Conservation (phyloP, 2,329 filamentous ascomycete species). For the Salinomyces thailandicus region DNA sequence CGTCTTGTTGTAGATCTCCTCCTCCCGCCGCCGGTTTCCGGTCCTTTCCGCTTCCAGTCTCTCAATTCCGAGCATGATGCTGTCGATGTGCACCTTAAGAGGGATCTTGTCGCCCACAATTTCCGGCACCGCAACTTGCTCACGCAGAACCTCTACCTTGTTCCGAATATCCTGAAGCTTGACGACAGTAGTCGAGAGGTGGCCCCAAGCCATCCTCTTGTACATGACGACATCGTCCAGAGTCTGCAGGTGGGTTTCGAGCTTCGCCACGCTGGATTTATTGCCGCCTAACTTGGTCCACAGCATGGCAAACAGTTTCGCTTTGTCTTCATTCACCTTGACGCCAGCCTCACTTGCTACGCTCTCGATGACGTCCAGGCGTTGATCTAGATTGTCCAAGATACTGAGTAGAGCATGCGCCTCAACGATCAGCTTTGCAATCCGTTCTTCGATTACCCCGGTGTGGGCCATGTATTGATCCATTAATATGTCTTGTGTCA, state of each 20-base stretch:
- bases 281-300: slow-evolving; percentile 70
- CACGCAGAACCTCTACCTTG: slow-evolving; percentile 59
- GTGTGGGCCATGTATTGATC: slow-evolving; percentile 70
- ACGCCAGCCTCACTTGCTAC: slow-evolving; percentile 56
- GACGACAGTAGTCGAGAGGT: slow-evolving; percentile 59
- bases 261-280: slow-evolving; percentile 47
- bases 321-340: slow-evolving; percentile 47
- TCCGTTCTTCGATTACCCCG: slow-evolving; percentile 57
- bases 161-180: slow-evolving; percentile 65
- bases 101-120: slow-evolving; percentile 49
- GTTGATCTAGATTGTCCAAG: slow-evolving; percentile 57
- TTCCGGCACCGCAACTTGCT: slow-evolving; percentile 58
- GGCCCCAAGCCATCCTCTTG: slow-evolving; percentile 53
- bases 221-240: slow-evolving; percentile 57
- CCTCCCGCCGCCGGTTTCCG: slow-evolving; percentile 28
- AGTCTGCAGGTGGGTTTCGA: slow-evolving; percentile 53
- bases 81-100: slow-evolving; percentile 63
- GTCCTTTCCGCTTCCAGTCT: slow-evolving; percentile 55
- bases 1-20: slow-evolving; percentile 17
- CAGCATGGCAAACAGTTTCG: slow-evolving; percentile 57
- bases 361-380: slow-evolving; percentile 58
- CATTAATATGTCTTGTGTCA: slow-evolving; percentile 53
- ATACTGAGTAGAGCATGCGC: slow-evolving; percentile 57
- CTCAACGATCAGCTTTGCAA: slow-evolving; percentile 56
- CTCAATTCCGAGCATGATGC: slow-evolving; percentile 62